phyloP scores from a whole-genome alignment of 139 green algal genomes.

The Micractinium conductrix region DNA sequence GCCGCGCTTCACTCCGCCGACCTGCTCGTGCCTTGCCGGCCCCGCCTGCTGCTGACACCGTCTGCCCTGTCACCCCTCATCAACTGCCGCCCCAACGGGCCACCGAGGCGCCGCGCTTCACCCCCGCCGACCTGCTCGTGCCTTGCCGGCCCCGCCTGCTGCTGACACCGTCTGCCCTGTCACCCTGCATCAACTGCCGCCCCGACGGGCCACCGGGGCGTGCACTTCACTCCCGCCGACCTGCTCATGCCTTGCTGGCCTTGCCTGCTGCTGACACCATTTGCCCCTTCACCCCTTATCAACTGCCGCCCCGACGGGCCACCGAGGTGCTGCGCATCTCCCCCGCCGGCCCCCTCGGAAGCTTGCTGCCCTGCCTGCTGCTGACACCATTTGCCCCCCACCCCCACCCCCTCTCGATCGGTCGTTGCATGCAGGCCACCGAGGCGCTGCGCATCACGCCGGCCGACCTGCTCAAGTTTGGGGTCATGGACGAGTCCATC shows the following conservation, averaged over 20 bases:
- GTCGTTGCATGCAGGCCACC: slow-evolving; percentile 67
- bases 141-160: too few relatives aligned
- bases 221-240: too few relatives aligned
- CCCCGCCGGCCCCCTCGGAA: background rate
- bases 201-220: too few relatives aligned
- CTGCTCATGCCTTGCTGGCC: background rate
- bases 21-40: background rate
- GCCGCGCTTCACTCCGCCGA: background rate
- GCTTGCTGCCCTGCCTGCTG: background rate
- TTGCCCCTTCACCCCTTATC: background rate
- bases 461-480: slow-evolving; percentile 81
- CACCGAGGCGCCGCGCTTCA: background rate
- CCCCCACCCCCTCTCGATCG: background rate
- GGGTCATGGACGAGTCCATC: slow-evolving; percentile 90
- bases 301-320: slow-evolving; percentile 49
- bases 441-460: slow-evolving; percentile 95
- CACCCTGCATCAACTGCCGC: too few relatives aligned
- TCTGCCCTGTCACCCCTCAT: background rate
- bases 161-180: too few relatives aligned
- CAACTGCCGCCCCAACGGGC: too few relatives aligned
- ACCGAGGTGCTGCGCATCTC: background rate
- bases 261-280: background rate
- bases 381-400: background rate
- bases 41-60: background rate
- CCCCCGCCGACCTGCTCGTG: too few relatives aligned